These are phyloP conservation scores for Backusella tuberculispora DNA, from an alignment of 192 early-diverging fungal species.

Conservation along the genomic window DNA sequence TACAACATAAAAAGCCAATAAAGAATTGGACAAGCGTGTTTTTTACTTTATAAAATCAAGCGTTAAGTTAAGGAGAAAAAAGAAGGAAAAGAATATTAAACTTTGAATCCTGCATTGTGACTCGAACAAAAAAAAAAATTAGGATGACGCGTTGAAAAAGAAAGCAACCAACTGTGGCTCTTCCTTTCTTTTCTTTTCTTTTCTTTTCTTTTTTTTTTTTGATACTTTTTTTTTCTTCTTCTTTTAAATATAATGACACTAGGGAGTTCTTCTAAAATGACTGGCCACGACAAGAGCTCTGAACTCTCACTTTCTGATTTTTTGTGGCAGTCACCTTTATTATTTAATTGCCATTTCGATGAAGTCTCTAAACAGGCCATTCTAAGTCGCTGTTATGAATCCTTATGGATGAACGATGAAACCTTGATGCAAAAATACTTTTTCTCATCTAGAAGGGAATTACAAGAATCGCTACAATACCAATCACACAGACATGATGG, in stretches of 20 bases:
- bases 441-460: slow-evolving; percentile 38
- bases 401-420: slow-evolving; percentile 49
- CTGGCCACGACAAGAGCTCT: not conserved
- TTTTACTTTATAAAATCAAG: no score
- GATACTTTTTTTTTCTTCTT: not conserved
- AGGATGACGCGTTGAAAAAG: not conserved
- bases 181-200: no score
- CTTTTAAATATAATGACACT: not conserved
- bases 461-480: slow-evolving; percentile 41
- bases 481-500: slow-evolving; percentile 17
- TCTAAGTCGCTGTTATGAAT: slow-evolving; percentile 46
- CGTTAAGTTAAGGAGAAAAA: not conserved
- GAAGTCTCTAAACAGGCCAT: slow-evolving; percentile 50
- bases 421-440: slow-evolving; percentile 45
- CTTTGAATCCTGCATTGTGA: not conserved
- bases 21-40: no score
- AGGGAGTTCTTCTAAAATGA: slow-evolving; percentile 10
- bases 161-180: not conserved
- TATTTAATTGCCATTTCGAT: slow-evolving; percentile 46
- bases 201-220: no score
- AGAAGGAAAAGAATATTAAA: not conserved
- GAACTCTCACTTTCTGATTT: slow-evolving; percentile 27
- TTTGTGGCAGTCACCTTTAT: slow-evolving; percentile 33
- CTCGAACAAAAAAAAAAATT: not conserved
- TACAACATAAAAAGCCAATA: not conserved